Conservation (phyloP, 768 basidiomycete species). For the Hemileccinum impolitum region DNA sequence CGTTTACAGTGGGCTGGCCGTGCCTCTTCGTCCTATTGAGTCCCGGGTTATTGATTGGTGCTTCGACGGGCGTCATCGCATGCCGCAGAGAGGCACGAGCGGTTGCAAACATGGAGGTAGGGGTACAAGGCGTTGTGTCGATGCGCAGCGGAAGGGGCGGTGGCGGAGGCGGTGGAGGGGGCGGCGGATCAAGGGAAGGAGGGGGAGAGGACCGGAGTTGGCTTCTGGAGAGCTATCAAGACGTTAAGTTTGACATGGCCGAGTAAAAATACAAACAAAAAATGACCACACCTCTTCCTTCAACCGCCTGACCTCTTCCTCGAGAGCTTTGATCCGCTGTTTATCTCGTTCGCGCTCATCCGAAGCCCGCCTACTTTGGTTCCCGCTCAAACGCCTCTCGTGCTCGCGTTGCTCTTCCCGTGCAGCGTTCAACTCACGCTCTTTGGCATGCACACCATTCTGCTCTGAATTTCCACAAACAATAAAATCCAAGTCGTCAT, state of each 20-base stretch:
- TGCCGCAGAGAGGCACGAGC: slow-evolving; percentile 69
- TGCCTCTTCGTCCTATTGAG: slow-evolving; percentile 37
- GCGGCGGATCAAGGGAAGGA: slow-evolving; percentile 30
- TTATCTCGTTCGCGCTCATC: slow-evolving; percentile 56
- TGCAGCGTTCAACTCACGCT: slow-evolving; percentile 58
- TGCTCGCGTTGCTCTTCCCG: slow-evolving; percentile 48
- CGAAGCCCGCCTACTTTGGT: slow-evolving; percentile 26
- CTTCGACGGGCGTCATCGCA: slow-evolving; percentile 50
- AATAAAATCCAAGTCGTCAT: slow-evolving; percentile 28
- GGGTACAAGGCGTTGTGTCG: slow-evolving; percentile 27
- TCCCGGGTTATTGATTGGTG: slow-evolving; percentile 56
- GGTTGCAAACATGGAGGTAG: slow-evolving; percentile 45
- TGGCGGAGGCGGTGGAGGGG: slow-evolving; percentile 37
- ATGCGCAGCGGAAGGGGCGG: slow-evolving; percentile 31
- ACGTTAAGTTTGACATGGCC: neutral
- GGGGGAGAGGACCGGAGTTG: slow-evolving; percentile 18
- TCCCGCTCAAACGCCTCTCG: slow-evolving; percentile 39
- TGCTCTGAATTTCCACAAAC: slow-evolving; percentile 43
- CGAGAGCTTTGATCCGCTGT: slow-evolving; percentile 57
- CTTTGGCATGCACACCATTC: slow-evolving; percentile 53
- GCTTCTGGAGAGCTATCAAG: slow-evolving; percentile 45
- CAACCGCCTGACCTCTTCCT: slow-evolving; percentile 60
- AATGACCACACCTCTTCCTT: slow-evolving; percentile 48
- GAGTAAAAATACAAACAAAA: neutral
- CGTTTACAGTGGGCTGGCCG: slow-evolving; percentile 66